Base-by-base conservation (phyloP, 1,139 yeast species). In the Yamadazyma pseudoaaseri region DNA sequence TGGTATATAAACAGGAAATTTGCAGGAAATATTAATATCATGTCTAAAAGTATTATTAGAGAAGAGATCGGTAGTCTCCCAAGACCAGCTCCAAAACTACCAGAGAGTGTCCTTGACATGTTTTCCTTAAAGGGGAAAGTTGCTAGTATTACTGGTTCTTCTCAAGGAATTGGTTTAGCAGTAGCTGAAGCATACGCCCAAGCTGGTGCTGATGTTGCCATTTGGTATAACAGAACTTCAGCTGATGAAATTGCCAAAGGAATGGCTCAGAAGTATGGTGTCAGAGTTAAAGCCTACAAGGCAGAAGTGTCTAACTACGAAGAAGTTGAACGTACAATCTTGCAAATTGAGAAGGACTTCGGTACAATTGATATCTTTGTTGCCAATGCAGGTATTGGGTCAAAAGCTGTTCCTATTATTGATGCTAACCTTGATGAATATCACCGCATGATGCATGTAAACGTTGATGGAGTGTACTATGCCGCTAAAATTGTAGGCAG, bases 181-280 rank as follows among this genome's bases (percentile, higher is more conserved):
- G 86, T 86, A 17, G 96, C 95, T 28, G 84, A 80, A 53, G 94
- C 90, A 0, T 86, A 69, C 51, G 90, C 94, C 33, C 94, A 86
- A 62, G 95, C 94, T 4, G 96, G 96, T 34, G 96, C 95, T 8
- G 87, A 85, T 46, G 83, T 87, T 29, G 92, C 90, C 42, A 34
- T 30, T 22, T 34, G 33, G 33, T 29, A 49, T 11, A 56, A 52
- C 33, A 37, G 52, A 20, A 53, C 52, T 9, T 43, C 54, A 16
- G 52, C 58, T 3, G 52, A 50, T 29, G 39, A 56, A 37, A 41
- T 46, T 17, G 48, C 49, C 8, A 27, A 33, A 5, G 38, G 45
- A 1, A 40, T 52, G 18, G 51, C 16, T 29, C 39, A 20, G 37
- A 44, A 28, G 37, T 51, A 24, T 48, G 47, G 31, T 34, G 47